Base-by-base conservation (phyloP, 2,329 filamentous ascomycete genomes). In the Paecilomyces fulvus region DNA sequence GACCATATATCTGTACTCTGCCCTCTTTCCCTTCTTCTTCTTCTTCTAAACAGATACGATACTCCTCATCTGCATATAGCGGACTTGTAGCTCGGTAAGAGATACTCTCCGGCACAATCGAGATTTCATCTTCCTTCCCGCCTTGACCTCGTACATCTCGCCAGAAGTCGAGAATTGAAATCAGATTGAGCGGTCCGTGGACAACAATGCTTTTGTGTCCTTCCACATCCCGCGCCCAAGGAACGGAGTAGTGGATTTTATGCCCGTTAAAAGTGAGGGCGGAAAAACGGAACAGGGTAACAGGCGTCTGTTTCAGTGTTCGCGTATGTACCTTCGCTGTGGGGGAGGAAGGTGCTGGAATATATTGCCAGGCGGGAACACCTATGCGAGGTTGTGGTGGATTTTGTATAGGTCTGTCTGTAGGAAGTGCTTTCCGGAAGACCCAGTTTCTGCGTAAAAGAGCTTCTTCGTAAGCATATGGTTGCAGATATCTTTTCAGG, bases 71-170 rank as follows among this genome's bases (percentile, higher is more conserved):
- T 1, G 72, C 77, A 70, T 80, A 81, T 20, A 80, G 59, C 3
- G 78, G 77, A 57, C 70, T 76, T 12, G 78, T 80, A 21, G 78
- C 78, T 11, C 78, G 67, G 61, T 81, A 81, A 2, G 62, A 65
- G 50, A 80, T 76, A 48, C 68, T 74, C 59, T 70, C 66, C 1
- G 78, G 78, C 2, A 76, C 59, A 2, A 68, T 53, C 28, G 67
- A 53, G 9, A 28, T 43, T 14, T 46, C 50, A 8, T 62, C 63
- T 5, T 61, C 55, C 9, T 62, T 64, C 3, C 52, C 60, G 7
- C 58, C 60, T 2, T 58, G 59, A 25, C 52, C 58, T 3, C 64
- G 67, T 28, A 66, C 63, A 58, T 77, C 75, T 33, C 75, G 66
- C 75, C 75, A 77, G 23, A 77, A 59, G 61, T 77, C 72, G 43